These are phyloP conservation scores for Solanum dulcamara DNA, from an alignment of 257 asterid genomes.

Conservation along the genomic window DNA sequence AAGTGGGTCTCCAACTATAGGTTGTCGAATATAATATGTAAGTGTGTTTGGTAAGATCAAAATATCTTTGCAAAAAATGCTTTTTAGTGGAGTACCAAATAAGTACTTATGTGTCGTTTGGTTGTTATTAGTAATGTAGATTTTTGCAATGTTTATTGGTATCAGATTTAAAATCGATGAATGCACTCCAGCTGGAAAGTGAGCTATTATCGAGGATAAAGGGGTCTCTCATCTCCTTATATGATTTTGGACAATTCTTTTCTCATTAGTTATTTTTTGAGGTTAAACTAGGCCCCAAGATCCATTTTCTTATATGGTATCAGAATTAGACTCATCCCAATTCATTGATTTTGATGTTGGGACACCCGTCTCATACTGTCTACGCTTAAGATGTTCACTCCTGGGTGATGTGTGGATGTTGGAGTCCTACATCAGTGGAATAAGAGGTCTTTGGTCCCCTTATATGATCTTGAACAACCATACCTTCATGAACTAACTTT, in stretches of 20 bases:
- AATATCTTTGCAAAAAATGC: neutral
- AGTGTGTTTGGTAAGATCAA: neutral
- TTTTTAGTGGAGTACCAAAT: neutral
- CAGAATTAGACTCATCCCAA: neutral
- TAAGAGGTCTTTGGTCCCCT: too few species aligned
- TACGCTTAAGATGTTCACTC: neutral
- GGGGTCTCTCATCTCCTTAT: neutral
- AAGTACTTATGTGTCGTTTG: neutral
- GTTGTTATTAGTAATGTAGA: neutral
- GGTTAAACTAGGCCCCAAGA: too few species aligned
- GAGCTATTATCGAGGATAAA: neutral
- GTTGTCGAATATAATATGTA: neutral
- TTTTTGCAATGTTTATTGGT: neutral
- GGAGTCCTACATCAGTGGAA: neutral
- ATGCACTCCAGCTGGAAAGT: neutral
- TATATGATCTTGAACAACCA: neutral
- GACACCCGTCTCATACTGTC: neutral
- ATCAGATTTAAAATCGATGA: neutral
- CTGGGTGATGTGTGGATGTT: neutral
- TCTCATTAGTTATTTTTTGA: too few species aligned
- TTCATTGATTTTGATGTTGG: too few species aligned
- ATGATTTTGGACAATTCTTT: neutral
- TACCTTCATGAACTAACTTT: neutral
- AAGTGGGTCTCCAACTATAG: neutral
- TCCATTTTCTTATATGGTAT: too few species aligned